Evolutionary conservation across 2,329 filamentous ascomycete species (phyloP).

Genomic region (Beauveria sp.): DNA sequence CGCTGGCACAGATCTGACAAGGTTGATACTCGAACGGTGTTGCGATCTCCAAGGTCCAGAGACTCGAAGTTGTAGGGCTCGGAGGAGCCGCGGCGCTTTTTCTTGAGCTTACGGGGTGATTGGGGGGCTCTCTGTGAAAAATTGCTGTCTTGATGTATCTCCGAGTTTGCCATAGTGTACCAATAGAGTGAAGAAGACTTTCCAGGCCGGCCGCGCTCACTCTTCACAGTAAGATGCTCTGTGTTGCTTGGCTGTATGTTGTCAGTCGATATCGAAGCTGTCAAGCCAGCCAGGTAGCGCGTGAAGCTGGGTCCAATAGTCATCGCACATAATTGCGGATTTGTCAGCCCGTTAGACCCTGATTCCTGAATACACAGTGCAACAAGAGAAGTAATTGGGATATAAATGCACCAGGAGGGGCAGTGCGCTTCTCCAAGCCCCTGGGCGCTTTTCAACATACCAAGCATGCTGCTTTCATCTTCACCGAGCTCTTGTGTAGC

Average conservation of each 20-base stretch:
- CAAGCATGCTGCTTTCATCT: not conserved
- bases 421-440: constrained; percentile 13
- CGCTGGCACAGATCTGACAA: constrained; percentile 21
- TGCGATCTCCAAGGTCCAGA: not conserved
- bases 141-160: constrained; percentile 14
- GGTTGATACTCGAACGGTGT: constrained; percentile 9
- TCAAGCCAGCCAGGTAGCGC: constrained; percentile 30
- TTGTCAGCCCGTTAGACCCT: constrained; percentile 24
- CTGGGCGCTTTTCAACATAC: constrained; percentile 16
- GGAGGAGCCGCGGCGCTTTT: not conserved
- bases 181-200: constrained; percentile 28
- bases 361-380: constrained; percentile 22
- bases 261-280: constrained; percentile 25
- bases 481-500: not conserved
- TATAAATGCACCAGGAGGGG: constrained; percentile 27
- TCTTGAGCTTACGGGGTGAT: not conserved
- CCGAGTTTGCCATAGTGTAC: constrained; percentile 29
- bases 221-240: constrained; percentile 26
- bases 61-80: not conserved
- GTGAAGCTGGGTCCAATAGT: constrained; percentile 30
- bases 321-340: constrained; percentile 29
- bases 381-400: constrained; percentile 26
- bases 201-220: constrained; percentile 27
- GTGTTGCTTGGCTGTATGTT: constrained; percentile 25
- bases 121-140: not conserved